Evolutionary conservation across 768 basidiomycete genomes (phyloP).

Genomic region (Gelatoporia subvermispora): DNA sequence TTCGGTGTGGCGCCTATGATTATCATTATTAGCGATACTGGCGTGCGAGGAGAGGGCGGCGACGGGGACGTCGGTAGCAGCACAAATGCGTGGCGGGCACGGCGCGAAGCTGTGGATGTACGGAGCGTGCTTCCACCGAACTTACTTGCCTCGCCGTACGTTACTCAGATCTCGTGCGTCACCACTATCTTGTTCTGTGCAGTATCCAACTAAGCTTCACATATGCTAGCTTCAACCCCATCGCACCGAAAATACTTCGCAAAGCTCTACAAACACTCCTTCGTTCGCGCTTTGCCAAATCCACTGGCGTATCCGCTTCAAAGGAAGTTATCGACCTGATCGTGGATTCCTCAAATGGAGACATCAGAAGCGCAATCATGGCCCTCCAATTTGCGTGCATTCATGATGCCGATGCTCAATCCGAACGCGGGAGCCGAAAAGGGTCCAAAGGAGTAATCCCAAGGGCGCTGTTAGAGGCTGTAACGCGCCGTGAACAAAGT

Average conservation of each 20-base stretch:
- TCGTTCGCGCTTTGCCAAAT: slow-evolving; percentile 39
- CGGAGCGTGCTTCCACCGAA: slow-evolving; percentile 67
- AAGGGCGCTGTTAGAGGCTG: slow-evolving; percentile 52
- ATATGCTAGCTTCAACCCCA: slow-evolving; percentile 63
- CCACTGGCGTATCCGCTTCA: slow-evolving; percentile 36
- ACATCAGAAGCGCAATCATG: slow-evolving; percentile 92
- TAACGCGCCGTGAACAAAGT: slow-evolving; percentile 81
- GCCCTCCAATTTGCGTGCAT: slow-evolving; percentile 82
- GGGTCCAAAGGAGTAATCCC: slow-evolving; percentile 27
- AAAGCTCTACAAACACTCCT: slow-evolving; percentile 69
- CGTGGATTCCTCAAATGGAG: slow-evolving; percentile 79
- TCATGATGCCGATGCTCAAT: slow-evolving; percentile 28
- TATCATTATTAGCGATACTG: slow-evolving; percentile 79
- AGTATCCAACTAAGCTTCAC: background rate
- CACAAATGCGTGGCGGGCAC: slow-evolving; percentile 34
- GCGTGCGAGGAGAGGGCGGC: slow-evolving; percentile 61
- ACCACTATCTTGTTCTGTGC: background rate
- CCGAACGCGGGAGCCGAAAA: background rate
- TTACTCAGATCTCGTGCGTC: slow-evolving; percentile 76
- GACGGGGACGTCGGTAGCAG: slow-evolving; percentile 47
- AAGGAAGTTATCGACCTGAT: slow-evolving; percentile 72
- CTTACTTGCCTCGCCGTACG: slow-evolving; percentile 65
- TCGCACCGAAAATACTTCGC: slow-evolving; percentile 80
- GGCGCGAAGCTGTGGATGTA: slow-evolving; percentile 60
- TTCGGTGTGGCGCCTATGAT: slow-evolving; percentile 58